A percentile compares a stretch with the other conserved stretches of the same genome.
Evolutionary conservation across 108 stramenopile genomes (phyloP).

Genomic region (Skeletonema potamos): DNA sequence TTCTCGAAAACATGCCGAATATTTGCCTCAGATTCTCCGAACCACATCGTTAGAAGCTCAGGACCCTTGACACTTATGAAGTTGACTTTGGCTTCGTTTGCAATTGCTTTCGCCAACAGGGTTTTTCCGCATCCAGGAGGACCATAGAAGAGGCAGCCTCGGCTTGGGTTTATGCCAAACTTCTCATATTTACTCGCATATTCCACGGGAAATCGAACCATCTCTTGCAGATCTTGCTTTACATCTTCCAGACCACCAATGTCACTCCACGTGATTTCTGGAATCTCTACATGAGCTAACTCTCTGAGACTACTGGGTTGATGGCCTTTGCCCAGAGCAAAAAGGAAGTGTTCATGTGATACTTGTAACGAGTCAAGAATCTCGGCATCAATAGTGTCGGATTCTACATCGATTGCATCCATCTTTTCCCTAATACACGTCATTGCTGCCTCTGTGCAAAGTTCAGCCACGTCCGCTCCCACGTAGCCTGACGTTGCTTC

Average conservation of each 20-base stretch:
- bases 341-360: constrained; percentile 81
- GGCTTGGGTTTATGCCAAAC: constrained; percentile 88
- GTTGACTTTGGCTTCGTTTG: constrained; percentile 95
- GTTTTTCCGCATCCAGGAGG: constrained; percentile 94
- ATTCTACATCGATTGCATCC: constrained; percentile 82
- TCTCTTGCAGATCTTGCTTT: constrained; percentile 96
- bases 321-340: constrained; percentile 63
- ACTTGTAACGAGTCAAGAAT: constrained; percentile 81
- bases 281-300: constrained; percentile 71
- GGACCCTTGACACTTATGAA: constrained; percentile 96
- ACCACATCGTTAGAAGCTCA: constrained; percentile 94
- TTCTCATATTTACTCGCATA: constrained; percentile 89
- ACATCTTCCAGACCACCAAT: constrained; percentile 96
- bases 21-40: constrained; percentile 95
- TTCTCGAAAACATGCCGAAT: constrained; percentile 90
- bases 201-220: constrained; percentile 93
- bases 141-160: constrained; percentile 92
- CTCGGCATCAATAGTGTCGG: constrained; percentile 77
- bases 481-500: constrained; percentile 92
- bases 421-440: constrained; percentile 82
- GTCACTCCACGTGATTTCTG: constrained; percentile 96
- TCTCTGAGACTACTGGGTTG: constrained; percentile 24
- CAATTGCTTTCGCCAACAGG: constrained; percentile 95
- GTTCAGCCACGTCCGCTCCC: constrained; percentile 96
- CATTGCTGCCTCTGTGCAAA: constrained; percentile 98